A percentile compares a stretch with the other conserved stretches of the same genome.
Evolutionary conservation across 305 asterid genomes (phyloP).

Genomic region (Rubia tinctorum): DNA sequence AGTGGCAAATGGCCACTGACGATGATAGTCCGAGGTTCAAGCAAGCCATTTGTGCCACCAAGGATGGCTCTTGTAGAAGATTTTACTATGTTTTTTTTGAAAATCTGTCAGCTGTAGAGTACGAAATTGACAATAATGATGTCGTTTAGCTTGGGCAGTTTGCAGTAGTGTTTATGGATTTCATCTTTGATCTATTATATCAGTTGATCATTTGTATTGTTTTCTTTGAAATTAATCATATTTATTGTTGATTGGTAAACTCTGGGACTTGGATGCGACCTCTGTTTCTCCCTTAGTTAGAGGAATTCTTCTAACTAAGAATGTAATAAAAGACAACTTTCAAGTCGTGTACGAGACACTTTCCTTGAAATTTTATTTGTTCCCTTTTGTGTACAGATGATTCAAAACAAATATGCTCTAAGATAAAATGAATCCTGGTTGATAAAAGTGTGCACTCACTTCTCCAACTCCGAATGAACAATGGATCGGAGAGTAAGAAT

Average conservation of each 20-base stretch:
- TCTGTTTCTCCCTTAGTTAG: too few species aligned
- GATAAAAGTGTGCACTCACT: too few species aligned
- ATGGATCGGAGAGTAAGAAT: too few species aligned
- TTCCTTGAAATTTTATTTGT: too few species aligned
- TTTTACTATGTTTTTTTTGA: not conserved
- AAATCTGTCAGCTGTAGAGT: not conserved
- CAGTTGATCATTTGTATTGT: not conserved
- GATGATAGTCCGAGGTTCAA: not conserved
- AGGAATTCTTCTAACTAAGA: too few species aligned
- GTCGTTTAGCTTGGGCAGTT: constrained; percentile 1
- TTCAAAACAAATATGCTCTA: too few species aligned
- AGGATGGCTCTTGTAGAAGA: not conserved
- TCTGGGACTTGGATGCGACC: too few species aligned
- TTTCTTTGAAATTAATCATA: constrained; percentile 16
- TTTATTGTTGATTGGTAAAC: not conserved
- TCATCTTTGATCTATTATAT: not conserved
- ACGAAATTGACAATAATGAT: not conserved
- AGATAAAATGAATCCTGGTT: too few species aligned
- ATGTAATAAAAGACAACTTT: too few species aligned
- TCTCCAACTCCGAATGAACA: too few species aligned
- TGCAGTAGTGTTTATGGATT: not conserved
- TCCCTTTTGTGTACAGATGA: too few species aligned
- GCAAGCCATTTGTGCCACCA: not conserved
- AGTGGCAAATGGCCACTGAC: constrained; percentile 52
- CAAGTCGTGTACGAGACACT: too few species aligned